These are phyloP conservation scores for Eucalyptus tenuipes DNA, from an alignment of 345 rosid species.

Conservation along the genomic window DNA sequence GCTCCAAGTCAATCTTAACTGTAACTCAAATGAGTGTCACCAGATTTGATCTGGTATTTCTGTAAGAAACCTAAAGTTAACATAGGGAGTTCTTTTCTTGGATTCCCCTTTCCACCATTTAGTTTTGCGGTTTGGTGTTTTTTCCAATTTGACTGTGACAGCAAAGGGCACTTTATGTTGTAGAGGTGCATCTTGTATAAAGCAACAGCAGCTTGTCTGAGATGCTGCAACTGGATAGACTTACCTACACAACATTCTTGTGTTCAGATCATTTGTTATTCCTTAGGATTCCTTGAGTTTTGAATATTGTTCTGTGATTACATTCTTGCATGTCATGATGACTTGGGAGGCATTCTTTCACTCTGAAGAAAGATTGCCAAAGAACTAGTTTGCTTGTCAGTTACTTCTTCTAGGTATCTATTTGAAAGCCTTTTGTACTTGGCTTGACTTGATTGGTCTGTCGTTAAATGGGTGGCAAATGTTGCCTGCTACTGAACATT, in stretches of 20 bases:
- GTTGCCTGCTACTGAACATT: neutral
- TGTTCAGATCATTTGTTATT: neutral
- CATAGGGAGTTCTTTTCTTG: neutral
- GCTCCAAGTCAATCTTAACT: neutral
- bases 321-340: neutral
- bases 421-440: neutral
- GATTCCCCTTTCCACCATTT: neutral
- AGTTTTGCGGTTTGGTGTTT: neutral
- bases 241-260: neutral
- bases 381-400: neutral
- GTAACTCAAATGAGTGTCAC: neutral
- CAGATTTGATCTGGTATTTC: neutral
- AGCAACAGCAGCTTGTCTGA: neutral
- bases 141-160: neutral
- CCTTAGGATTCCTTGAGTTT: neutral
- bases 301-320: neutral
- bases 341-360: neutral
- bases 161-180: neutral
- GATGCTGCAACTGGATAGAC: neutral
- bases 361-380: neutral
- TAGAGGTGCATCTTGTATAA: neutral
- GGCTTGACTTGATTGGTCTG: neutral
- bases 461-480: neutral
- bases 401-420: neutral
- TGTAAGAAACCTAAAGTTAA: neutral